A percentile compares a stretch with the other conserved stretches of the same genome.
Conservation (phyloP, 331 rosid genomes). For the Acacia concinna region DNA sequence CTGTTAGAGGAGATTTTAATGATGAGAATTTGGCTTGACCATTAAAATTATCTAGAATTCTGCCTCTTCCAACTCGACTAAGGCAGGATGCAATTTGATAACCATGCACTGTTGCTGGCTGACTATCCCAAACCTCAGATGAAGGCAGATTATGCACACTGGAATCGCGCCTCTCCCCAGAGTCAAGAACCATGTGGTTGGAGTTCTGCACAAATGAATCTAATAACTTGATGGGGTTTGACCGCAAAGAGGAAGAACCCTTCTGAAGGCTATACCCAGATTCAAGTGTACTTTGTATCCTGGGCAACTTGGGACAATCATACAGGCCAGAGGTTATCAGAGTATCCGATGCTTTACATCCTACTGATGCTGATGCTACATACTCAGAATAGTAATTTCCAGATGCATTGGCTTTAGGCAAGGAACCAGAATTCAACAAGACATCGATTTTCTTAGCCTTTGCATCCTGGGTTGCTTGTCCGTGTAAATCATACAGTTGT, state of each 20-base stretch:
- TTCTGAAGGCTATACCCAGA: slow-evolving; percentile 57
- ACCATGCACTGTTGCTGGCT: slow-evolving; percentile 83
- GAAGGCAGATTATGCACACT: slow-evolving; percentile 72
- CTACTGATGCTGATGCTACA: slow-evolving; percentile 30
- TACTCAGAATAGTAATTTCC: slow-evolving; percentile 54
- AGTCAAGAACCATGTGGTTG: slow-evolving; percentile 37
- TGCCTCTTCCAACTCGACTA: slow-evolving; percentile 45
- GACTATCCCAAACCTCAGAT: slow-evolving; percentile 65
- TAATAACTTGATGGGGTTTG: slow-evolving; percentile 50
- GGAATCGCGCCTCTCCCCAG: slow-evolving; percentile 64
- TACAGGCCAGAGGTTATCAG: slow-evolving; percentile 43
- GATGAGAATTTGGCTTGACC: slow-evolving; percentile 48
- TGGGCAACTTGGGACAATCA: slow-evolving; percentile 54
- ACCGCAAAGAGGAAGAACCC: slow-evolving; percentile 52
- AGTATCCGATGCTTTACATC: slow-evolving; percentile 55
- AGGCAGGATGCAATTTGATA: slow-evolving; percentile 68
- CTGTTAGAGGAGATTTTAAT: slow-evolving; percentile 45
- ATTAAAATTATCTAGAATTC: slow-evolving; percentile 48
- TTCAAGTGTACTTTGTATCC: slow-evolving; percentile 58
- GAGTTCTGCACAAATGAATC: slow-evolving; percentile 59
- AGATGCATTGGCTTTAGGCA: slow-evolving; percentile 52
- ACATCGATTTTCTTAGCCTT: slow-evolving; percentile 66
- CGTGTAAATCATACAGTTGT: slow-evolving; percentile 76
- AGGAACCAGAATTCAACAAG: slow-evolving; percentile 49
- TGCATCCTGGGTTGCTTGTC: slow-evolving; percentile 63